These are phyloP conservation scores for Scedosporium dehoogii DNA, from an alignment of 2,329 filamentous ascomycete genomes.

Conservation along the genomic window DNA sequence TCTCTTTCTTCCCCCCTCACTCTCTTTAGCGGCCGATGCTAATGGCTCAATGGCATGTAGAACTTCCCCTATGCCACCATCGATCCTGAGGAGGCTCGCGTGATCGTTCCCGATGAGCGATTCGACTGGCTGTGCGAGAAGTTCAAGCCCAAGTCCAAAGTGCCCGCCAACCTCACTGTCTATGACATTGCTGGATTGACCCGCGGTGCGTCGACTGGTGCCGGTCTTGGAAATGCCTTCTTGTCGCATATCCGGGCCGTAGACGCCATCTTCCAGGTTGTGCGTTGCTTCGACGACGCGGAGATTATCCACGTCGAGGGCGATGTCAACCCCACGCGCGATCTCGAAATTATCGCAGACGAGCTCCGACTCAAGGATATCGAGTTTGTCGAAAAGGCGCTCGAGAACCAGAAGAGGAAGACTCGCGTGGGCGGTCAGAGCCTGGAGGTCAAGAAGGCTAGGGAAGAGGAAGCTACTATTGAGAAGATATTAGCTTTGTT, in stretches of 20 bases:
- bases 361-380: slow-evolving; percentile 97
- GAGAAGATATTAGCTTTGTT: slow-evolving; percentile 80
- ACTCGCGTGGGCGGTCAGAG: slow-evolving; percentile 89
- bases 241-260: slow-evolving; percentile 97
- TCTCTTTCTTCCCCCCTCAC: slow-evolving; percentile 5
- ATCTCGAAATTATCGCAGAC: slow-evolving; percentile 93
- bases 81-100: slow-evolving; percentile 94
- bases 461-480: slow-evolving; percentile 86
- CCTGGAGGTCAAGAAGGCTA: slow-evolving; percentile 95
- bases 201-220: slow-evolving; percentile 90
- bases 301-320: slow-evolving; percentile 99
- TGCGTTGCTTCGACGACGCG: slow-evolving; percentile 95
- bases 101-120: slow-evolving; percentile 90
- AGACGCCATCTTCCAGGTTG: slow-evolving; percentile 96
- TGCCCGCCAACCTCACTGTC: slow-evolving; percentile 96
- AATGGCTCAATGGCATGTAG: slow-evolving; percentile 26
- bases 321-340: slow-evolving; percentile 89
- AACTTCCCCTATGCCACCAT: slow-evolving; percentile 99
- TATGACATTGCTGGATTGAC: slow-evolving; percentile 98
- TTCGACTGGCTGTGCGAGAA: slow-evolving; percentile 94
- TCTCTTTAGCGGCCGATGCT: background rate
- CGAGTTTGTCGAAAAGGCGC: slow-evolving; percentile 93
- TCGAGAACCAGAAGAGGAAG: slow-evolving; percentile 87
- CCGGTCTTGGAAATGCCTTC: slow-evolving; percentile 95
- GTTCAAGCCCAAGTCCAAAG: slow-evolving; percentile 93